Evolutionary conservation across 306 rosid genomes (phyloP).

Genomic region (Cucurbita maxima): DNA sequence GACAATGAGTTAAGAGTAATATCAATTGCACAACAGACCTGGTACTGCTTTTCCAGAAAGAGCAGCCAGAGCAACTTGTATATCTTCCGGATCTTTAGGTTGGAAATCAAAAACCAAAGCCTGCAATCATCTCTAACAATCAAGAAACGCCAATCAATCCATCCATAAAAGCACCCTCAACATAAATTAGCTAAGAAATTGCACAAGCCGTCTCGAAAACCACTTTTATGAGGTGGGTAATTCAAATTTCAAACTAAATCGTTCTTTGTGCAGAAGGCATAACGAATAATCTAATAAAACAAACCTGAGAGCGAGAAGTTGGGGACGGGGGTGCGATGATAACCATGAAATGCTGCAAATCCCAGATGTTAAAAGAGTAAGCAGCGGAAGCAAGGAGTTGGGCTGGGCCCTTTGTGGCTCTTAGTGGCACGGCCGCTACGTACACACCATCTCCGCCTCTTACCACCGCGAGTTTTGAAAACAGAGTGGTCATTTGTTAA

Average conservation of each 20-base stretch:
- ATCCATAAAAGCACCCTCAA: not conserved
- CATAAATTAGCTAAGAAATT: not conserved
- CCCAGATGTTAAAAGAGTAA: constrained; percentile 60
- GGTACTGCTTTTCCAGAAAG: constrained; percentile 56
- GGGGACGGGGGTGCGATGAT: constrained; percentile 39
- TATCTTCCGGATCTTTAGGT: constrained; percentile 82
- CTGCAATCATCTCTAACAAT: constrained; percentile 24
- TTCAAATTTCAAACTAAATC: not conserved
- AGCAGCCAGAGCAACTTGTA: constrained; percentile 55
- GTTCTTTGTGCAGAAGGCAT: not conserved
- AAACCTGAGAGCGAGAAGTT: constrained; percentile 44
- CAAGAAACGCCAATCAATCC: not conserved
- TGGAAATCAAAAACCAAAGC: constrained; percentile 82
- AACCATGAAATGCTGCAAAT: constrained; percentile 84
- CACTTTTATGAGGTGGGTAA: not conserved
- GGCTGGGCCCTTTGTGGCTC: constrained; percentile 81
- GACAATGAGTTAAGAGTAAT: not conserved
- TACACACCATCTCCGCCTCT: constrained; percentile 52
- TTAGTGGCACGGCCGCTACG: constrained; percentile 70
- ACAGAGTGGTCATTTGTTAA: constrained; percentile 20
- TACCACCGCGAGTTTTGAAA: constrained; percentile 12
- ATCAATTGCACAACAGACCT: constrained; percentile 18
- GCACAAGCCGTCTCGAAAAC: not conserved
- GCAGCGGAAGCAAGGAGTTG: constrained; percentile 62
- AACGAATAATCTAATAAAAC: not conserved